These are phyloP conservation scores for Pseudomonodictys pantanalensis DNA, from an alignment of 495 filamentous ascomycete species.

Conservation along the genomic window DNA sequence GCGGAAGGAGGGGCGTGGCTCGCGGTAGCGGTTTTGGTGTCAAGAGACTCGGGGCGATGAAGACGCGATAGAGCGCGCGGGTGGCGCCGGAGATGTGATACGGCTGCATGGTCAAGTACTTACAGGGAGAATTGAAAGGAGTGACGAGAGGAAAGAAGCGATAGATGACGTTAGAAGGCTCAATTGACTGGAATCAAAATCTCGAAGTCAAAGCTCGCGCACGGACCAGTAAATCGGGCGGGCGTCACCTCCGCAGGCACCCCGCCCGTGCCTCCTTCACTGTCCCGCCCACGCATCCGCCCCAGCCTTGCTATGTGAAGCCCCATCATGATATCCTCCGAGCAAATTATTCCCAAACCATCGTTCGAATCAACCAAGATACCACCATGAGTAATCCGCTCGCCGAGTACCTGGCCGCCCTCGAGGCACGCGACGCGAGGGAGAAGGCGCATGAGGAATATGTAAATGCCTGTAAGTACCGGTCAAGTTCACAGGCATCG, in stretches of 20 bases:
- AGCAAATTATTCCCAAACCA: not conserved
- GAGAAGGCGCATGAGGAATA: constrained; percentile 39
- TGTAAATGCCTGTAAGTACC: constrained; percentile 39
- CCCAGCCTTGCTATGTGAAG: not conserved
- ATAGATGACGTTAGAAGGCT: no score
- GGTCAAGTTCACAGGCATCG: not conserved
- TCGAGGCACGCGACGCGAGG: constrained; percentile 39
- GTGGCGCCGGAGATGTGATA: constrained; percentile 17
- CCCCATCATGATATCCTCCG: constrained; percentile 2
- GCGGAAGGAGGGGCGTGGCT: constrained; percentile 6
- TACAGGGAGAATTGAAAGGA: not conserved
- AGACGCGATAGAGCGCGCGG: constrained; percentile 39
- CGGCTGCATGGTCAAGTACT: constrained; percentile 18
- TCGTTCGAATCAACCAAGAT: not conserved
- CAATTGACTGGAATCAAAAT: no score
- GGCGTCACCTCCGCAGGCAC: not conserved
- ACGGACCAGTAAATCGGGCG: not conserved
- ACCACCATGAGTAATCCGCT: constrained; percentile 42
- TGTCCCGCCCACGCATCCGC: not conserved
- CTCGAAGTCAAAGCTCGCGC: not conserved
- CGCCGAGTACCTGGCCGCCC: constrained; percentile 38
- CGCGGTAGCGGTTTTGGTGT: not conserved
- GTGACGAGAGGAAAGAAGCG: not conserved
- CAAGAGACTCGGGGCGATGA: constrained; percentile 31
- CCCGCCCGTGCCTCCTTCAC: not conserved